Evolutionary conservation across 495 filamentous ascomycete species (phyloP).

Genomic region (Hypoxylon cercidicola): DNA sequence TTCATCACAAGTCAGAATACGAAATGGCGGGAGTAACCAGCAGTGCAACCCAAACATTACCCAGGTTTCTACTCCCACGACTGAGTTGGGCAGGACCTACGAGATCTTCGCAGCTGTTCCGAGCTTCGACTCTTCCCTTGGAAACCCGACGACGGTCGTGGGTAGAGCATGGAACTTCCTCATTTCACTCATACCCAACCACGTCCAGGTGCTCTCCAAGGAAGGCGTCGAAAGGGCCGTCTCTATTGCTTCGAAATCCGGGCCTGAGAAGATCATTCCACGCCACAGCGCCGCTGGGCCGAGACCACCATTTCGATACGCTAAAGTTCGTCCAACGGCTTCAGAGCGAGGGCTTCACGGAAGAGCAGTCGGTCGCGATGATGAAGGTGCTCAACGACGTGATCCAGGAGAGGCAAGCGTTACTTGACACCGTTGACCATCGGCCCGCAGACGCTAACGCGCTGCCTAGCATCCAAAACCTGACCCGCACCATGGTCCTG

Average conservation of each 20-base stretch:
- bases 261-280: conserved; percentile 70
- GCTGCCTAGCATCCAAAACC: conserved; percentile 82
- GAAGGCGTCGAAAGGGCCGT: conserved; percentile 16
- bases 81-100: conserved; percentile 60
- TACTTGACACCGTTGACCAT: conserved; percentile 6
- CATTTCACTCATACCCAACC: conserved; percentile 30
- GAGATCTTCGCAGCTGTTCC: conserved; percentile 31
- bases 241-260: conserved; percentile 41
- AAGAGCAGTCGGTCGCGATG: conserved; percentile 94
- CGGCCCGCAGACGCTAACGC: conserved; percentile 16
- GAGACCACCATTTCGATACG: conserved; percentile 98
- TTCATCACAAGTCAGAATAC: not conserved
- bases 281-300: conserved; percentile 65
- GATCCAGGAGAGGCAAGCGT: conserved; percentile 83
- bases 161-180: conserved; percentile 27
- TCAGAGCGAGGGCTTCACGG: conserved; percentile 90
- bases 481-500: conserved; percentile 98
- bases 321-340: conserved; percentile 95
- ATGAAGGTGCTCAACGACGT: conserved; percentile 98
- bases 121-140: conserved; percentile 42
- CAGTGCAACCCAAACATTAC: conserved; percentile 48
- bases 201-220: not conserved
- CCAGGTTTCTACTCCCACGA: conserved; percentile 64
- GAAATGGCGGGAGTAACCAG: conserved; percentile 48
- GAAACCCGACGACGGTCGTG: conserved; percentile 24